Evolutionary conservation across 345 rosid species (phyloP).

Genomic region (Populus alba): DNA sequence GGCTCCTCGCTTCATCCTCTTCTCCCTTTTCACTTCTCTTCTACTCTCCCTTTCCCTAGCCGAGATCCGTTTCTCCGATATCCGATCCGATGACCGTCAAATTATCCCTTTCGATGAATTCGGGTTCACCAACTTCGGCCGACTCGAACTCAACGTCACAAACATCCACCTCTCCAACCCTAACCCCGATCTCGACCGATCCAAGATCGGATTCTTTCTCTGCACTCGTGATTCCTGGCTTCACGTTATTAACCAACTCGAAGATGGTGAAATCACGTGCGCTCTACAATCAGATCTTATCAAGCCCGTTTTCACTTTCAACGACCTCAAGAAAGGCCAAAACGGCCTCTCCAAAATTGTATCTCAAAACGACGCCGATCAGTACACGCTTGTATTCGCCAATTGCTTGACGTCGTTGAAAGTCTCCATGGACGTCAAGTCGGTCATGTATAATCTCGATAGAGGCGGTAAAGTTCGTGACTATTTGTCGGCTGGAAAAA

Average conservation of each 20-base stretch:
- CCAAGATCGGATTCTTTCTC: slow-evolving; percentile 87
- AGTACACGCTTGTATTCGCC: slow-evolving; percentile 75
- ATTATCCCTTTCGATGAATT: slow-evolving; percentile 81
- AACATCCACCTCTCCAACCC: slow-evolving; percentile 45
- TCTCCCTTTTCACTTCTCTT: slow-evolving; percentile 20
- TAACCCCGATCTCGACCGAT: slow-evolving; percentile 60
- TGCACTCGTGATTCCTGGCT: slow-evolving; percentile 84
- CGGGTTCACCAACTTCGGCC: slow-evolving; percentile 86
- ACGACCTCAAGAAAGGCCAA: slow-evolving; percentile 38
- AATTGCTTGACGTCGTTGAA: slow-evolving; percentile 66
- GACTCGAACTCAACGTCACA: slow-evolving; percentile 69
- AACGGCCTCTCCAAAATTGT: slow-evolving; percentile 19
- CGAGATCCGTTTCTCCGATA: slow-evolving; percentile 67
- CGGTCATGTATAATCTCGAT: slow-evolving; percentile 88
- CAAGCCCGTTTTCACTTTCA: slow-evolving; percentile 62
- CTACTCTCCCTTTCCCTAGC: slow-evolving; percentile 35
- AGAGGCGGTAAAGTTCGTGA: slow-evolving; percentile 53
- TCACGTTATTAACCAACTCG: slow-evolving; percentile 70
- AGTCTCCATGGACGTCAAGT: slow-evolving; percentile 73
- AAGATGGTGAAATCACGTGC: slow-evolving; percentile 70
- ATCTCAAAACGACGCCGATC: slow-evolving; percentile 57
- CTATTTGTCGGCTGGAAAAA: slow-evolving; percentile 82
- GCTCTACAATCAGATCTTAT: slow-evolving; percentile 65
- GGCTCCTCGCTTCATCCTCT: slow-evolving; percentile 29
- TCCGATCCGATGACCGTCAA: slow-evolving; percentile 68